Evolutionary conservation across 306 rosid species (phyloP).

Genomic region (Ormosia semicastrata): DNA sequence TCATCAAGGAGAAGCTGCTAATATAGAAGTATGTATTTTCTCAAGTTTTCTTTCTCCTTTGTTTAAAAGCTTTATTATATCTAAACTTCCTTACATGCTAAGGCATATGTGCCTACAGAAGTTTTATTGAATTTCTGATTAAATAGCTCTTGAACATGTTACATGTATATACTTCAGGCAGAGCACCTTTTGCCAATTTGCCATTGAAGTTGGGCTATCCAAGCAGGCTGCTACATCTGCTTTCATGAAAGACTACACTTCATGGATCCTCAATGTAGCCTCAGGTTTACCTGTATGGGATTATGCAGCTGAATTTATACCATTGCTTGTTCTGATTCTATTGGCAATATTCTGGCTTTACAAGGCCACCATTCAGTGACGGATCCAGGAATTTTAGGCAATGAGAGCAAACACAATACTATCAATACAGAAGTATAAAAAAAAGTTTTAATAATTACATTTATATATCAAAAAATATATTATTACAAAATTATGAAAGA

Average conservation of each 20-base stretch:
- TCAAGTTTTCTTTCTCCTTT: constrained; percentile 24
- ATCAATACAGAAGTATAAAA: too few species aligned
- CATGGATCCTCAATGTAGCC: constrained; percentile 62
- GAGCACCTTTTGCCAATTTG: constrained; percentile 77
- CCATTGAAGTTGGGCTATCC: constrained; percentile 78
- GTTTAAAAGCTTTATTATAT: constrained; percentile 13
- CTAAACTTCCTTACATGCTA: constrained; percentile 4
- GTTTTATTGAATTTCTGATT: constrained; percentile 16
- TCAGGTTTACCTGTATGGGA: constrained; percentile 56
- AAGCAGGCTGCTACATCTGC: constrained; percentile 90
- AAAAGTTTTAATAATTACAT: too few species aligned
- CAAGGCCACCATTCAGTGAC: too few species aligned
- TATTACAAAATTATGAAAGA: too few species aligned
- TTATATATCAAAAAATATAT: too few species aligned
- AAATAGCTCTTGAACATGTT: constrained; percentile 1
- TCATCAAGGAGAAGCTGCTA: constrained; percentile 53
- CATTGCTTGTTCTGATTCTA: constrained; percentile 55
- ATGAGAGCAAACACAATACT: too few species aligned
- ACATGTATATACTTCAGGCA: constrained; percentile 43
- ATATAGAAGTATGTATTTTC: constrained; percentile 63
- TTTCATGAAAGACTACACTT: constrained; percentile 57
- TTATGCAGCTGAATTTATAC: constrained; percentile 58
- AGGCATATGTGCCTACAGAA: constrained; percentile 5
- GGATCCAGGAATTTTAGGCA: too few species aligned
- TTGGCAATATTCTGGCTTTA: constrained; percentile 66